phyloP scores from a whole-genome alignment of 495 filamentous ascomycete species.

The Penicillium daleae region DNA sequence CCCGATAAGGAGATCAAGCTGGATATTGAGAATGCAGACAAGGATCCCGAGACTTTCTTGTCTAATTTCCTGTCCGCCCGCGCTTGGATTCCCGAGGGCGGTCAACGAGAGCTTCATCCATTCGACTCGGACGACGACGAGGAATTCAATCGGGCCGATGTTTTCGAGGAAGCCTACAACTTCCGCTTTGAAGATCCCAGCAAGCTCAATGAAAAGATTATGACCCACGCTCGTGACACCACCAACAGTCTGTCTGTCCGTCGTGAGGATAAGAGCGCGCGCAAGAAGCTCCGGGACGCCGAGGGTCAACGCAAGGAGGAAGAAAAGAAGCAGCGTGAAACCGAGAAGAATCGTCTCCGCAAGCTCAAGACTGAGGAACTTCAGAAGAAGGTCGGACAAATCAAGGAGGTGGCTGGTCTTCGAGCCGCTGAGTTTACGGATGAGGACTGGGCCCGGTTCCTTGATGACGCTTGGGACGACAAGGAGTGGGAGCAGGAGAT shows the following conservation, averaged over 20 bases:
- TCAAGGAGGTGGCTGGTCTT: conserved; percentile 85
- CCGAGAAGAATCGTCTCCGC: conserved; percentile 80
- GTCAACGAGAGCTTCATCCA: conserved; percentile 62
- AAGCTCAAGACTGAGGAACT: conserved; percentile 88
- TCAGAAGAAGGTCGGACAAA: conserved; percentile 76
- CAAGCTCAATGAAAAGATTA: conserved; percentile 79
- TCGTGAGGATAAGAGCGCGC: conserved; percentile 73
- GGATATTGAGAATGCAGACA: conserved; percentile 77
- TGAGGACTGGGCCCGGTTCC: conserved; percentile 77
- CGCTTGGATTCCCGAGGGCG: conserved; percentile 75
- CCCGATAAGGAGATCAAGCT: conserved; percentile 52
- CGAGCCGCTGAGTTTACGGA: conserved; percentile 64
- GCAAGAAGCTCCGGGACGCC: conserved; percentile 76
- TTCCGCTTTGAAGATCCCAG: conserved; percentile 91
- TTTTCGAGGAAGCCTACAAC: conserved; percentile 93
- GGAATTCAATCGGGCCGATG: conserved; percentile 78
- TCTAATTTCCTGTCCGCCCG: conserved; percentile 87
- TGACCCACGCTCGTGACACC: conserved; percentile 85
- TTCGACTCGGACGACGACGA: conserved; percentile 94
- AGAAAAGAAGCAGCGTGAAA: conserved; percentile 73
- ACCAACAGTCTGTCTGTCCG: conserved; percentile 79
- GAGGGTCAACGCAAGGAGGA: conserved; percentile 77
- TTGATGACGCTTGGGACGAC: conserved; percentile 86
- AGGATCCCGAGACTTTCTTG: conserved; percentile 86
- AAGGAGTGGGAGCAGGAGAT: conserved; percentile 88